Evolutionary conservation across 1,284 basidiomycete genomes (phyloP).

Genomic region (Ustilago bromivora): DNA sequence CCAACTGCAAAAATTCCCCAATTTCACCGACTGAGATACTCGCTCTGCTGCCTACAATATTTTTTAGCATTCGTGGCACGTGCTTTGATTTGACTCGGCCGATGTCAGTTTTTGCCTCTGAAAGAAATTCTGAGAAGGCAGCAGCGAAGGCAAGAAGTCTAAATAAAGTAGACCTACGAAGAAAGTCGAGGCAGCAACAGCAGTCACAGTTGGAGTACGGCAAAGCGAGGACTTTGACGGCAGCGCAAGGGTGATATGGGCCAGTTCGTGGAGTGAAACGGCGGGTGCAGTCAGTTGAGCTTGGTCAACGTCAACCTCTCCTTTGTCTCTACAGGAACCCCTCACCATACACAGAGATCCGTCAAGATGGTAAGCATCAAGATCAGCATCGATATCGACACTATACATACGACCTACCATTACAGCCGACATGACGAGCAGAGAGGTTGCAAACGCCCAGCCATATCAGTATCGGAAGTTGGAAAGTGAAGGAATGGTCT

Average conservation of each 20-base stretch:
- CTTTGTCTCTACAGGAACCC: slow-evolving; percentile 48
- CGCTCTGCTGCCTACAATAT: slow-evolving; percentile 7
- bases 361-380: slow-evolving; percentile 60
- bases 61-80: slow-evolving; percentile 4
- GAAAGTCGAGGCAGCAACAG: not conserved
- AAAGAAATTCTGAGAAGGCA: not conserved
- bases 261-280: not conserved
- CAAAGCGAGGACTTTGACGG: not conserved
- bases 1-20: slow-evolving; percentile 1
- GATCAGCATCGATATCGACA: slow-evolving; percentile 17
- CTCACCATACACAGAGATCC: slow-evolving; percentile 54
- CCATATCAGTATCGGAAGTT: not conserved
- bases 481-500: not conserved
- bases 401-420: not conserved
- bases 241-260: not conserved
- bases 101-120: not conserved
- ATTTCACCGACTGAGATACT: not conserved
- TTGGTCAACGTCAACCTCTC: slow-evolving; percentile 36
- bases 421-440: not conserved
- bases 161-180: no score
- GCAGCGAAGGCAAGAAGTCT: no score
- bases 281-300: slow-evolving; percentile 18
- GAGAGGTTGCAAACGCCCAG: not conserved
- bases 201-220: not conserved
- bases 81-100: slow-evolving; percentile 1